Conservation (phyloP, 192 early-diverging fungal genomes). For the Backusella tarrabulga region DNA sequence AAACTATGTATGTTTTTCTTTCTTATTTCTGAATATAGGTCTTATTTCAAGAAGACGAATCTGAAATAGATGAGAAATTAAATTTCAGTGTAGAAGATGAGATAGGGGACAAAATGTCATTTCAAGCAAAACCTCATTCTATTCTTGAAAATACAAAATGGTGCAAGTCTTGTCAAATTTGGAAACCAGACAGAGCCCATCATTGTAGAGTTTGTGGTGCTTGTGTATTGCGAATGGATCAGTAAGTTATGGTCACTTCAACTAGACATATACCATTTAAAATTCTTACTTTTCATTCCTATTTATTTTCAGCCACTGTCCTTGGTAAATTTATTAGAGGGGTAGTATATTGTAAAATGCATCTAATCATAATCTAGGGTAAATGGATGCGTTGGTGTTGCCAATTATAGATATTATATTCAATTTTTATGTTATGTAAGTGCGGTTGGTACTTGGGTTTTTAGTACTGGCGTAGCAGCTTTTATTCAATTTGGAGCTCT, state of each 20-base stretch:
- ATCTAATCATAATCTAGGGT: slow-evolving; percentile 36
- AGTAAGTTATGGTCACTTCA: slow-evolving; percentile 26
- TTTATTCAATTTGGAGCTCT: slow-evolving; percentile 14
- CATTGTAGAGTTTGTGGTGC: slow-evolving; percentile 50
- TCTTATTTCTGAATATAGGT: slow-evolving; percentile 12
- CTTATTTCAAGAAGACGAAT: neutral
- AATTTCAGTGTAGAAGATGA: neutral
- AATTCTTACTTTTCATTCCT: neutral
- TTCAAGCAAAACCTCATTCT: neutral
- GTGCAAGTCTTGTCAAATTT: slow-evolving; percentile 41
- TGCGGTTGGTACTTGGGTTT: slow-evolving; percentile 17
- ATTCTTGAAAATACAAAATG: slow-evolving; percentile 25
- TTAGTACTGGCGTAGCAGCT: slow-evolving; percentile 27
- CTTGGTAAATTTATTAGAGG: slow-evolving; percentile 30
- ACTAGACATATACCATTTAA: neutral
- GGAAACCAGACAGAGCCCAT: slow-evolving; percentile 54
- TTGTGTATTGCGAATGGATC: slow-evolving; percentile 58
- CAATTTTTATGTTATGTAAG: slow-evolving; percentile 37
- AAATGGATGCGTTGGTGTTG: slow-evolving; percentile 49
- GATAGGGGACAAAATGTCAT: neutral
- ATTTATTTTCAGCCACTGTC: slow-evolving; percentile 35
- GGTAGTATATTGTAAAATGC: neutral
- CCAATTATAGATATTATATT: slow-evolving; percentile 40
- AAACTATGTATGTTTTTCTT: neutral
- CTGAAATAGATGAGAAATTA: neutral